These are phyloP conservation scores for Byssothecium circinans DNA, from an alignment of 2,329 filamentous ascomycete species.

Conservation along the genomic window DNA sequence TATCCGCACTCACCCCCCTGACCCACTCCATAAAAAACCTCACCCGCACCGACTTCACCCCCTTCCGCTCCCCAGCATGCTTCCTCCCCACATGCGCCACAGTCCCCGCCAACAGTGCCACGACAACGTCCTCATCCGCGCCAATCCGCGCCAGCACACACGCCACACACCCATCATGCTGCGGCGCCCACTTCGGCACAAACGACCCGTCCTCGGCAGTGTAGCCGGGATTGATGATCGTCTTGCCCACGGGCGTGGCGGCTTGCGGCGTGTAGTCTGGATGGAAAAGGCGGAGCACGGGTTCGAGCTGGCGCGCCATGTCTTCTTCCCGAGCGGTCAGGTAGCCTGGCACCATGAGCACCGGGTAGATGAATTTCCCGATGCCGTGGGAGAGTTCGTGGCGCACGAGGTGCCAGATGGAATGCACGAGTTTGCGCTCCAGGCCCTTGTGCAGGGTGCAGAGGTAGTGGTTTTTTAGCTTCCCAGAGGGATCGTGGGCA, in stretches of 20 bases:
- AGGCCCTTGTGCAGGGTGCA: conserved; percentile 31
- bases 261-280: conserved; percentile 15
- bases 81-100: conserved; percentile 11
- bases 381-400: conserved; percentile 27
- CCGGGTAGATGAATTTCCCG: conserved; percentile 29
- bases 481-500: not conserved
- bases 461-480: conserved; percentile 13
- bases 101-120: conserved; percentile 31
- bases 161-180: conserved; percentile 27
- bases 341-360: conserved; percentile 21
- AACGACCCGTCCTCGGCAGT: not conserved
- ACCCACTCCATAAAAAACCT: conserved; percentile 3
- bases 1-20: not conserved
- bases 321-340: conserved; percentile 20
- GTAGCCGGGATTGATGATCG: conserved; percentile 15
- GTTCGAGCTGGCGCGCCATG: conserved; percentile 29
- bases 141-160: conserved; percentile 38
- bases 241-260: conserved; percentile 18
- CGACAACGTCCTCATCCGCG: conserved; percentile 21
- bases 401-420: conserved; percentile 26
- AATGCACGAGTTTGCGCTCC: conserved; percentile 18
- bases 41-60: not conserved
- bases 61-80: not conserved
- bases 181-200: conserved; percentile 21
- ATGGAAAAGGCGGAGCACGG: conserved; percentile 31